A percentile compares a stretch with the other conserved stretches of the same genome.
phyloP scores from a whole-genome alignment of 495 filamentous ascomycete genomes.

The Neurospora sp. region DNA sequence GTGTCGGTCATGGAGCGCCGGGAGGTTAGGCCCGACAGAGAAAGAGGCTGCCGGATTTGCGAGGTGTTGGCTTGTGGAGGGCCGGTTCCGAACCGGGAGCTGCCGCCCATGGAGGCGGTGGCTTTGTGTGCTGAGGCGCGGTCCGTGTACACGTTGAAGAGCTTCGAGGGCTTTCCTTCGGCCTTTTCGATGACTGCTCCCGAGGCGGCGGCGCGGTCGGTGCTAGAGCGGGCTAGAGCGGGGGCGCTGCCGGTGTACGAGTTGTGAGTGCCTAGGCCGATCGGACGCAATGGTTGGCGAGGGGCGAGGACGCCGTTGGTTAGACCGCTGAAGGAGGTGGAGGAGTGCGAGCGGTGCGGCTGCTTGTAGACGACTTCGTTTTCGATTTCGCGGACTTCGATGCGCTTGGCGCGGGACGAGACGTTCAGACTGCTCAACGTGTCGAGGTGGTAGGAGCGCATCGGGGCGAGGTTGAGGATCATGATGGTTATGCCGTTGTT shows the following conservation, averaged over 20 bases:
- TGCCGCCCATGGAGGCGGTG: constrained; percentile 12
- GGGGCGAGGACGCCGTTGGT: constrained; percentile 38
- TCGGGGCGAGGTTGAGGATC: constrained; percentile 88
- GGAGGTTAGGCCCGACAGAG: background rate
- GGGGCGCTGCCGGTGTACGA: constrained; percentile 33
- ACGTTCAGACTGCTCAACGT: constrained; percentile 91
- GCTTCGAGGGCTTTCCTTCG: constrained; percentile 71
- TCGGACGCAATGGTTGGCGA: constrained; percentile 67
- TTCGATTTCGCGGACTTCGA: constrained; percentile 88
- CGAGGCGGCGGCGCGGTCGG: constrained; percentile 30
- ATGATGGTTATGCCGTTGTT: constrained; percentile 94
- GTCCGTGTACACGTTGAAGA: constrained; percentile 77
- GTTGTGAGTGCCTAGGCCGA: constrained; percentile 53
- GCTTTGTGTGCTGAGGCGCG: constrained; percentile 32
- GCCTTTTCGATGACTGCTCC: constrained; percentile 37
- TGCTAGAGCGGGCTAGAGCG: constrained; percentile 31
- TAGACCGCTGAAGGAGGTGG: background rate
- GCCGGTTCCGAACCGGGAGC: constrained; percentile 3
- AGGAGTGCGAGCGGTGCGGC: constrained; percentile 33
- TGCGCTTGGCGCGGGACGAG: constrained; percentile 90
- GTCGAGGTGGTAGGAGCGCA: constrained; percentile 82
- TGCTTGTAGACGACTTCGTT: constrained; percentile 82
- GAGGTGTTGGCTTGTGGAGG: constrained; percentile 22
- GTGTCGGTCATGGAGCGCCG: background rate
- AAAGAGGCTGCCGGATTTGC: constrained; percentile 17